Percentiles rank a stretch among this genome's conserved stretches.
Evolutionary conservation across 2,329 filamentous ascomycete genomes (phyloP).

Genomic region (Sclerotinia sclerotiorum): DNA sequence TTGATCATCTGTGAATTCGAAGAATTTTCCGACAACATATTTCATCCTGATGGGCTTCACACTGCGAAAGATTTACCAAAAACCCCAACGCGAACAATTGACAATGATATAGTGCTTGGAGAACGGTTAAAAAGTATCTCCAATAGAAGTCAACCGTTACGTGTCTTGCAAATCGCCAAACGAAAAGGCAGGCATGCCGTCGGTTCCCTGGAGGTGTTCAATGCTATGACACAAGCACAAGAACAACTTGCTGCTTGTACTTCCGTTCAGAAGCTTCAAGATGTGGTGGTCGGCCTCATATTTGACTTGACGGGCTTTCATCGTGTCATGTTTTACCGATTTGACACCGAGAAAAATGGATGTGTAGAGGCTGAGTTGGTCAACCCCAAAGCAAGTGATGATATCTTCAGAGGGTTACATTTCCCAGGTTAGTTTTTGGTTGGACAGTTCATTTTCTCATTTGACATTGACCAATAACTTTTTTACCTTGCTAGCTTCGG

Average conservation of each 20-base stretch:
- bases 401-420: constrained; percentile 82
- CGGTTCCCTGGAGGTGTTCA: constrained; percentile 84
- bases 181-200: constrained; percentile 58
- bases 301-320: constrained; percentile 91
- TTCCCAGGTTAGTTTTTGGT: constrained; percentile 55
- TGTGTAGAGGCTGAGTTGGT: constrained; percentile 85
- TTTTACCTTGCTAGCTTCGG: constrained; percentile 55
- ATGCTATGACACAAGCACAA: constrained; percentile 88
- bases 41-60: constrained; percentile 47
- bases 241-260: constrained; percentile 76
- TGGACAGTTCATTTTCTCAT: too few species aligned
- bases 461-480: background rate
- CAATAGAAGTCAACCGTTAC: constrained; percentile 72
- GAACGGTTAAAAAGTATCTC: constrained; percentile 75
- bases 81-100: constrained; percentile 69
- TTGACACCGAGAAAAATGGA: constrained; percentile 54
- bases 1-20: constrained; percentile 88
- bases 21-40: constrained; percentile 68
- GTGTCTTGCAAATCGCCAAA: constrained; percentile 71
- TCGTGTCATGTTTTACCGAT: constrained; percentile 90
- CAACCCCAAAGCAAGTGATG: constrained; percentile 76
- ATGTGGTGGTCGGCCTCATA: constrained; percentile 79
- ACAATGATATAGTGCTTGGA: constrained; percentile 69
- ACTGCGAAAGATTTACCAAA: constrained; percentile 47
- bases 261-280: constrained; percentile 71